These are phyloP conservation scores for Thymus mandschuricus DNA, from an alignment of 257 asterid genomes.

Conservation along the genomic window DNA sequence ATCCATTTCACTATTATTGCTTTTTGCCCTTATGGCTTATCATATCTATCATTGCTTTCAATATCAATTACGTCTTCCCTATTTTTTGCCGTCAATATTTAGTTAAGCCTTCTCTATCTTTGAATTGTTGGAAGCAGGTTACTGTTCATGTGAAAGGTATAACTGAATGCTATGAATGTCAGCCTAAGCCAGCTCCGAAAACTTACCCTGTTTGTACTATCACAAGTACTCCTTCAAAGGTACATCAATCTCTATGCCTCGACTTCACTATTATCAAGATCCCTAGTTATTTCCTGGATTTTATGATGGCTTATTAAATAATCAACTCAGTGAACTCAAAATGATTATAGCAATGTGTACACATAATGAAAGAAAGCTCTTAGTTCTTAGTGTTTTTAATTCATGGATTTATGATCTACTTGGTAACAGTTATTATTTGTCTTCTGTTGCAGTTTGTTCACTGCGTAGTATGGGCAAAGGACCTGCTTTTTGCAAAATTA, in stretches of 20 bases:
- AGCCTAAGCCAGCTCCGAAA: slow-evolving; percentile 98
- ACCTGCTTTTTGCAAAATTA: slow-evolving; percentile 90
- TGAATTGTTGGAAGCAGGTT: slow-evolving; percentile 58
- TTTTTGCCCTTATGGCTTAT: slow-evolving; percentile 17
- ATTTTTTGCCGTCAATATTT: not conserved
- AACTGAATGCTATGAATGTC: slow-evolving; percentile 98
- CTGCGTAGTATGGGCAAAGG: slow-evolving; percentile 99
- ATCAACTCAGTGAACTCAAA: slow-evolving; percentile 12
- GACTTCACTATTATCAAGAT: not conserved
- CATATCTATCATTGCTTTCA: slow-evolving; percentile 26
- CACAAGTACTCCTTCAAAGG: slow-evolving; percentile 99
- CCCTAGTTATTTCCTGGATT: slow-evolving; percentile 12
- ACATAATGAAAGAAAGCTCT: slow-evolving; percentile 14
- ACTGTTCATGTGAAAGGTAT: slow-evolving; percentile 91
- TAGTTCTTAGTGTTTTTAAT: not conserved
- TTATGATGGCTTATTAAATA: slow-evolving; percentile 10
- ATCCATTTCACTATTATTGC: not conserved
- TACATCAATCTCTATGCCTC: slow-evolving; percentile 27
- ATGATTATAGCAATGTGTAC: slow-evolving; percentile 4
- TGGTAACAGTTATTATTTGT: slow-evolving; percentile 19
- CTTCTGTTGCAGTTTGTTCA: slow-evolving; percentile 82
- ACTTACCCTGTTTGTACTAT: slow-evolving; percentile 98
- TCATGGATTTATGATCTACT: slow-evolving; percentile 8
- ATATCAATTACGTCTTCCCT: not conserved
- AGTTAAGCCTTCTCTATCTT: slow-evolving; percentile 21